Base-by-base conservation (phyloP, 805 yeast genomes). In the Ogataea nitratoaversa region DNA sequence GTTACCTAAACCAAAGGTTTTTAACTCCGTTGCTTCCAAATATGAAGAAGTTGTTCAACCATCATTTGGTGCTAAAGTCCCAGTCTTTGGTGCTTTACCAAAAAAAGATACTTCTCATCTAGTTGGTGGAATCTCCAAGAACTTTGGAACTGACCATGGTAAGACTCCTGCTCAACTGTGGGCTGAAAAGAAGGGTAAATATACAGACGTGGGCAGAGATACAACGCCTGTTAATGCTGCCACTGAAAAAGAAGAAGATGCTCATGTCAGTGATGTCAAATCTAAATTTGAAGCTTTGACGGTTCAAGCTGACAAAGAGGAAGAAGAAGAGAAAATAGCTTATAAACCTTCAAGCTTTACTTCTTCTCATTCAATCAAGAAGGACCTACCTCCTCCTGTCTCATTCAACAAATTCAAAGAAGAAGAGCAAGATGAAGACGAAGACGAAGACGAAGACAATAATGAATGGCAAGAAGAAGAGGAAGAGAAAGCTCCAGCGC, bases 131-230 rank as follows among this genome's bases (percentile, higher is more conserved):
- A 65, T 79, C 36, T 71, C 77, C 22, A 68, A 74, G 55, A 71
- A 78, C 58, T 82, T 76, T 59, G 93, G 76, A 46, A 66, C 82
- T 39, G 75, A 75, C 46, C 76, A 72, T 45, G 96, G 95, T 45
- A 85, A 87, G 63, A 84, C 95, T 7, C 96, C 97, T 19, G 96
- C 96, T 22, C 96, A 89, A 66, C 54, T 86, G 22, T 89, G 97
- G 97, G 97, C 96, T 19, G 96, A 84, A 59, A 84, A 82, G 66
- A 79, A 82, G 57, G 95, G 88, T 35, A 73, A 80, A 58, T 78
- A 69, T 52, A 74, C 71, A 50, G 65, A 67, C 33, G 76, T 67
- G 35, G 49, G 55, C 37, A 47, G 55, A 12, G 47, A 57, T 29
- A 62, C 54, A 3, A 54, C 46, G n/a, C 66, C 62, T n/a, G 64